Base-by-base conservation (phyloP, 441 rosid species). In the Viola pubescens region DNA sequence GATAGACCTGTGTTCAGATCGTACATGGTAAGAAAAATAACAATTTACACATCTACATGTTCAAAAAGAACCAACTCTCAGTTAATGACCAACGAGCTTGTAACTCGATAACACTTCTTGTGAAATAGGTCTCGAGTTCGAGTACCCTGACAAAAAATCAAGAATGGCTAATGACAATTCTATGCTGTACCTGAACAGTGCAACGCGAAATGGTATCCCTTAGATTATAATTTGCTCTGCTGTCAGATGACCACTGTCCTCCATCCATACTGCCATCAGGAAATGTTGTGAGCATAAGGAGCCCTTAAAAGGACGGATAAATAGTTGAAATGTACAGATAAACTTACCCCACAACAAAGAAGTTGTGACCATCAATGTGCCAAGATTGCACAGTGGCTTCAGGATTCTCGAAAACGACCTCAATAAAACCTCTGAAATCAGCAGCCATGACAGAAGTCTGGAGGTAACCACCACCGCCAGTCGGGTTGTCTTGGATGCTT, bases 371-470 rank as follows among this genome's bases (percentile, higher is more conserved):
- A 48, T 89, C 87, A 60, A 83, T 65, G 73, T 89, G 97, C 89
- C 88, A 81, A 0, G 82, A 81, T 64, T 86, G 87, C 70, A 86
- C 58, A 9, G 54, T 62, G n/a, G 81, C 78, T 74, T 83, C 91
- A 8, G 74, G 62, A 64, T 85, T 85, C 74, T 82, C 80, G 48
- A 85, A 86, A 61, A 89, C 73, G 52, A 89, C 37, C 76, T 89
- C 94, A 10, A 73, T 62, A 62, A 59, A 89, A 8, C 85, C 82
- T 53, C 82, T 58, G 73, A 73, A 84, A 63, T 76, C 86, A 3
- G 86, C 84, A 54, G 79, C 80, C 87, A 88, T 77, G 60, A 84
- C 87, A 16, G 91, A 84, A 57, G 94, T 84, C 72, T 70, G 75
- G 58, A 73, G 76, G 72, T 79, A 76, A 56, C 78, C 82, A 11